Percentiles rank a stretch among this genome's conserved stretches.
Conservation (phyloP, 306 rosid genomes). For the Leucaena leucocephala region DNA sequence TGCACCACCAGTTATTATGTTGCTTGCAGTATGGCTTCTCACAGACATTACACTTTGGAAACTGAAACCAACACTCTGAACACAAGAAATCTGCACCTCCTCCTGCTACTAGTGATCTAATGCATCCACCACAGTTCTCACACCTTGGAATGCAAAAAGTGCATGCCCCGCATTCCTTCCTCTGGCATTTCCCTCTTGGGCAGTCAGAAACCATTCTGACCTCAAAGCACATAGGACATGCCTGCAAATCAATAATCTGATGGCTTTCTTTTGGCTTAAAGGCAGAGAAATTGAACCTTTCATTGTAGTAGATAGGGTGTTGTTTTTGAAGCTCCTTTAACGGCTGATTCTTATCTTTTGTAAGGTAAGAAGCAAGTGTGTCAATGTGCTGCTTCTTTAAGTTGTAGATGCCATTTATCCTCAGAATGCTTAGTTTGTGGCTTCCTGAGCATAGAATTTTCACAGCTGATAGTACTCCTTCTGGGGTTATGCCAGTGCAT, state of each 20-base stretch:
- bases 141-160: conserved; percentile 75
- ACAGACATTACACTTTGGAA: conserved; percentile 78
- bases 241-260: conserved; percentile 56
- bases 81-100: conserved; percentile 67
- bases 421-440: conserved; percentile 42
- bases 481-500: background rate
- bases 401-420: conserved; percentile 53
- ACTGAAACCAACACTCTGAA: conserved; percentile 66
- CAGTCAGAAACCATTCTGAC: conserved; percentile 69
- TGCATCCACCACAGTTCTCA: conserved; percentile 74
- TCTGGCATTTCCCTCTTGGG: conserved; percentile 56
- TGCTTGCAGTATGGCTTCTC: conserved; percentile 77
- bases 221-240: conserved; percentile 67
- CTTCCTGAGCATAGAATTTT: conserved; percentile 28
- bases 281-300: background rate
- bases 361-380: conserved; percentile 39
- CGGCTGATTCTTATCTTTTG: conserved; percentile 1
- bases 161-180: conserved; percentile 67
- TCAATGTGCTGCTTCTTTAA: conserved; percentile 46
- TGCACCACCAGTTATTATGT: conserved; percentile 47
- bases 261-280: conserved; percentile 11
- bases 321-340: background rate
- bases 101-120: conserved; percentile 49
- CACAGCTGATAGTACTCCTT: conserved; percentile 1
- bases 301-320: background rate